Evolutionary conservation across 768 basidiomycete species (phyloP).

Genomic region (Infundibulicybe gibba): DNA sequence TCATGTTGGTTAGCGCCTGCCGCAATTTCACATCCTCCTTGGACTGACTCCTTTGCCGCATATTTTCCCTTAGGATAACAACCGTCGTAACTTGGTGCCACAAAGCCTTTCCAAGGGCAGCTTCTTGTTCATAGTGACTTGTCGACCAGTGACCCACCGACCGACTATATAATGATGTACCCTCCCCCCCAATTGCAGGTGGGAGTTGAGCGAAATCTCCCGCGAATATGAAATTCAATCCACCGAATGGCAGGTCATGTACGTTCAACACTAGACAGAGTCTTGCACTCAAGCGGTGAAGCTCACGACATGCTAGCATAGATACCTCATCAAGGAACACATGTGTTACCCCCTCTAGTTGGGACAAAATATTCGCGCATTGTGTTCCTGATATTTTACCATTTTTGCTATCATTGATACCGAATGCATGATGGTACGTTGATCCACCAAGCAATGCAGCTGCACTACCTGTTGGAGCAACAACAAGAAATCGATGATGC

Average conservation of each 20-base stretch:
- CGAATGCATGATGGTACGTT: slow-evolving; percentile 15
- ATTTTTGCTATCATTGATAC: slow-evolving; percentile 4
- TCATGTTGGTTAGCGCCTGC: slow-evolving; percentile 25
- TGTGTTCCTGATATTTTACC: background rate
- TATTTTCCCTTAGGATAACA: slow-evolving; percentile 29
- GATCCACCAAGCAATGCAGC: slow-evolving; percentile 12
- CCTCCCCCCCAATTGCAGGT: slow-evolving; percentile 17
- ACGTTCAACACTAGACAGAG: background rate
- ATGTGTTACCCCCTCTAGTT: slow-evolving; percentile 6
- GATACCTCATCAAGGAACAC: slow-evolving; percentile 13
- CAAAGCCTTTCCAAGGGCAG: slow-evolving; percentile 19
- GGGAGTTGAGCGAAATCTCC: slow-evolving; percentile 44
- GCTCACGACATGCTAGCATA: slow-evolving; percentile 9
- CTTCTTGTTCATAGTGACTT: slow-evolving; percentile 13
- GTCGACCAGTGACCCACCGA: slow-evolving; percentile 9
- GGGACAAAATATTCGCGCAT: background rate
- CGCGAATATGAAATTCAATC: slow-evolving; percentile 37
- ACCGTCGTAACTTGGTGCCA: slow-evolving; percentile 33
- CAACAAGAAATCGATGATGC: slow-evolving; percentile 2
- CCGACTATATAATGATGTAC: slow-evolving; percentile 16
- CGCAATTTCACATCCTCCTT: slow-evolving; percentile 20
- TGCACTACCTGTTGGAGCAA: slow-evolving; percentile 17
- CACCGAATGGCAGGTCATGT: slow-evolving; percentile 13
- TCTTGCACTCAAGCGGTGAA: slow-evolving; percentile 6
- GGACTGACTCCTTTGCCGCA: slow-evolving; percentile 21